A percentile compares a stretch with the other conserved stretches of the same genome.
phyloP scores from a whole-genome alignment of 495 filamentous ascomycete genomes.

The Talaromyces proteolyticus region DNA sequence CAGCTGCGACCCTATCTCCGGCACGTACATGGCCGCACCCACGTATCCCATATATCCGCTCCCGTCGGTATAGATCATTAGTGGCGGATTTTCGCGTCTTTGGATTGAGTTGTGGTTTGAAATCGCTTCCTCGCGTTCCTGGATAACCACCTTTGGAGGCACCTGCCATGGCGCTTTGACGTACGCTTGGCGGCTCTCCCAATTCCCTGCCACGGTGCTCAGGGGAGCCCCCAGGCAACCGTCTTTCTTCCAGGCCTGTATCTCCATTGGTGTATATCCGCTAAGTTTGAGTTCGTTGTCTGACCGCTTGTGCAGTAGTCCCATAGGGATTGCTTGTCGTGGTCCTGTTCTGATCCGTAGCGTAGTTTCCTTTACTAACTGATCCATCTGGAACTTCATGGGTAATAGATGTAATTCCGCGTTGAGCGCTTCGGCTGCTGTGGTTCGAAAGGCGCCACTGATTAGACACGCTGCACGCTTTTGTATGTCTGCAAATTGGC shows the following conservation, averaged over 20 bases:
- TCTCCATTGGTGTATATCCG: conserved; percentile 11
- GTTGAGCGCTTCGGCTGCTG: conserved; percentile 11
- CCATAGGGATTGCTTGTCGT: background rate
- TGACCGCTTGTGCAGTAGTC: background rate
- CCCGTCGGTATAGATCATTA: conserved; percentile 9
- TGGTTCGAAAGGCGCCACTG: no score
- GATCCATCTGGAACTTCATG: conserved; percentile 8
- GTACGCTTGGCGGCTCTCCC: conserved; percentile 14
- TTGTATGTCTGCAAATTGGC: conserved; percentile 1
- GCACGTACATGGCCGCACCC: no score
- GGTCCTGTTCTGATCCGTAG: conserved; percentile 8
- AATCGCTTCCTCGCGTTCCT: conserved; percentile 6
- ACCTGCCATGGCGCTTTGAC: conserved; percentile 11
- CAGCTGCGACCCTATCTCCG: no score
- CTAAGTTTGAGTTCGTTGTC: background rate
- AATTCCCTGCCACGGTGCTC: conserved; percentile 1
- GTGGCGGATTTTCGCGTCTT: background rate
- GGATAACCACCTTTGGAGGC: conserved; percentile 10
- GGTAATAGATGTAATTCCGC: conserved; percentile 1
- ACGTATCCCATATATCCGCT: no score
- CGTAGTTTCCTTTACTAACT: conserved; percentile 8
- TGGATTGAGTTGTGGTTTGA: background rate
- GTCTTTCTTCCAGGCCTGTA: conserved; percentile 9
- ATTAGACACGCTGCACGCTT: no score
- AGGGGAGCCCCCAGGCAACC: conserved; percentile 8